Conservation (phyloP, 1,284 basidiomycete genomes). For the Sporisorium graminicola region DNA sequence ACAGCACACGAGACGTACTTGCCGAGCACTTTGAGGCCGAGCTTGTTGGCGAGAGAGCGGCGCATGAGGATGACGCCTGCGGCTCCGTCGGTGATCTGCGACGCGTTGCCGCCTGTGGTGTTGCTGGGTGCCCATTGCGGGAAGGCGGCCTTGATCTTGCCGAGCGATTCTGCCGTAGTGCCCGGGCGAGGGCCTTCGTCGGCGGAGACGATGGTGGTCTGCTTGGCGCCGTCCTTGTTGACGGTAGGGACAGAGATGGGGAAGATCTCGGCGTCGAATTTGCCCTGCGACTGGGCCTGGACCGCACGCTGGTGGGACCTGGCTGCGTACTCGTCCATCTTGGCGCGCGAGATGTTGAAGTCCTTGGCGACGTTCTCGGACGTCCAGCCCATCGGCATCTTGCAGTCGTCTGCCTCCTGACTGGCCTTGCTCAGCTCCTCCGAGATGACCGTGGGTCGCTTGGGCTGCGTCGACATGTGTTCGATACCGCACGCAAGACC, state of each 20-base stretch:
- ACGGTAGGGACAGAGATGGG: conserved; percentile 73
- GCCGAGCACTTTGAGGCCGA: conserved; percentile 80
- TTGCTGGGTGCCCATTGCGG: conserved; percentile 84
- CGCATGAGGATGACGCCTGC: conserved; percentile 88
- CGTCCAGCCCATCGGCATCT: conserved; percentile 87
- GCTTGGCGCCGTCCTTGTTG: conserved; percentile 74
- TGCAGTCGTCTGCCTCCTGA: conserved; percentile 63
- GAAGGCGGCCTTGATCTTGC: conserved; percentile 82
- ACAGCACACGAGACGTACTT: conserved; percentile 83
- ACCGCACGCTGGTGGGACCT: conserved; percentile 84
- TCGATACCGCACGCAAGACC: conserved; percentile 87
- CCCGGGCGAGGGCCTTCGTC: conserved; percentile 87
- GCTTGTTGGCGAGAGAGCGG: conserved; percentile 82
- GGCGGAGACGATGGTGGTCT: conserved; percentile 75
- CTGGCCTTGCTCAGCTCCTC: conserved; percentile 43
- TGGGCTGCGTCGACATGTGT: conserved; percentile 75
- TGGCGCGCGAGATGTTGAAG: conserved; percentile 82
- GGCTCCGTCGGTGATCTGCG: conserved; percentile 84
- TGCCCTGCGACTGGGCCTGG: conserved; percentile 75
- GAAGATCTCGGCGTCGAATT: conserved; percentile 83
- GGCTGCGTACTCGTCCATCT: conserved; percentile 87
- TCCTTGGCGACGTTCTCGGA: conserved; percentile 79
- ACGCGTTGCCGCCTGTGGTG: conserved; percentile 90
- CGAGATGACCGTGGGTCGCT: conserved; percentile 43
- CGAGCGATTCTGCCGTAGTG: conserved; percentile 79